These are phyloP conservation scores for Mycena vulgaris DNA, from an alignment of 768 basidiomycete species.

Conservation along the genomic window DNA sequence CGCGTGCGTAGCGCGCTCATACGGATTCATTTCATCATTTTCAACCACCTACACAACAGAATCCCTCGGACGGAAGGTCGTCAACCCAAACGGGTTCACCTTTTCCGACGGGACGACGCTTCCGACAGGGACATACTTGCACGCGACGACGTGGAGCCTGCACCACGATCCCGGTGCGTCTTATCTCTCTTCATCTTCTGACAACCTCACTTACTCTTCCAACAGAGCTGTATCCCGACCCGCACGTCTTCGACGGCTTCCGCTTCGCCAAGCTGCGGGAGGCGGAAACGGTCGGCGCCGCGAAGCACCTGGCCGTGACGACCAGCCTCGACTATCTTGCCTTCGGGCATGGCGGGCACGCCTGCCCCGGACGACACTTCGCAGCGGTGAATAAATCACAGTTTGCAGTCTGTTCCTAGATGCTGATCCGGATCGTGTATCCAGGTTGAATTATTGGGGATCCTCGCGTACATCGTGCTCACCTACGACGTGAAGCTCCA, in stretches of 20 bases:
- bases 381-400: too few relatives aligned
- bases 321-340: conserved; percentile 35
- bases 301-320: conserved; percentile 33
- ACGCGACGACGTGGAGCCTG: conserved; percentile 34
- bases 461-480: conserved; percentile 33
- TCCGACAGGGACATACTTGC: conserved; percentile 37
- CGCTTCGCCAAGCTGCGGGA: conserved; percentile 33
- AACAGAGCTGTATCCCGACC: conserved; percentile 30
- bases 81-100: conserved; percentile 40
- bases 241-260: conserved; percentile 34
- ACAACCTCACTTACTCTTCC: background rate
- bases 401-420: too few relatives aligned
- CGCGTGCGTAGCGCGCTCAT: conserved; percentile 42
- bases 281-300: conserved; percentile 30
- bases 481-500: conserved; percentile 34
- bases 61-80: conserved; percentile 35
- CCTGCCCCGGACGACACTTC: conserved; percentile 22
- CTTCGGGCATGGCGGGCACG: conserved; percentile 31
- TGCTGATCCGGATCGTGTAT: too few relatives aligned
- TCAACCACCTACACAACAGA: conserved; percentile 33
- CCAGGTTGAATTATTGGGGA: conserved; percentile 8
- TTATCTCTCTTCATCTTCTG: background rate
- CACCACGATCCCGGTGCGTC: conserved; percentile 35
- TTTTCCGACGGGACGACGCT: conserved; percentile 44
- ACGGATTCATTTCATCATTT: background rate